phyloP scores from a whole-genome alignment of 306 rosid species.

The Lotus japonicus region DNA sequence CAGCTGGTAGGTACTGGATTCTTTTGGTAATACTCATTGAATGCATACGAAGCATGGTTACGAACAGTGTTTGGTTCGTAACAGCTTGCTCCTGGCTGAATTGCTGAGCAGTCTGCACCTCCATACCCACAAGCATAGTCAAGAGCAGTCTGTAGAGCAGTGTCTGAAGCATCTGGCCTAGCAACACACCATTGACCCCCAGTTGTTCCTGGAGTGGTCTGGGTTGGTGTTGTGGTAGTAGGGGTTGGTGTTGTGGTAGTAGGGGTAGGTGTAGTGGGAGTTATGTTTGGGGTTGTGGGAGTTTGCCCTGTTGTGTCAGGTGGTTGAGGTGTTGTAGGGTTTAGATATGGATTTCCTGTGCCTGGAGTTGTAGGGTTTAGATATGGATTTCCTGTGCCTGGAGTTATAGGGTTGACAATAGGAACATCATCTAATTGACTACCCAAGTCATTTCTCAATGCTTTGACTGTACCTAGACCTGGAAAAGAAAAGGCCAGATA shows the following conservation, averaged over 20 bases:
- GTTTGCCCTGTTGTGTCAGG: constrained; percentile 33
- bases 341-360: constrained; percentile 30
- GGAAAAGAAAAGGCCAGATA: constrained; percentile 29
- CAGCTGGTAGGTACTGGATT: constrained; percentile 82
- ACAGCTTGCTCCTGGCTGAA: constrained; percentile 69
- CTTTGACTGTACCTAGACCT: constrained; percentile 49
- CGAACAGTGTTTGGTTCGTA: constrained; percentile 62
- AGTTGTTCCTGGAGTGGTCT: constrained; percentile 33
- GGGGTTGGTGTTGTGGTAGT: constrained; percentile 15
- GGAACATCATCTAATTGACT: constrained; percentile 50
- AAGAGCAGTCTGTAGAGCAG: constrained; percentile 78
- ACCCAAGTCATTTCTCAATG: constrained; percentile 13
- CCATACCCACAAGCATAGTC: constrained; percentile 94
- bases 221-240: constrained; percentile 32
- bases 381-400: constrained; percentile 39
- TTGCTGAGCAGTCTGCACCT: constrained; percentile 68
- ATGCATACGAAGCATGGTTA: constrained; percentile 90
- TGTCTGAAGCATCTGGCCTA: constrained; percentile 55
- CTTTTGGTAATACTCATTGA: constrained; percentile 79
- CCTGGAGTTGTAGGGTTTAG: constrained; percentile 36
- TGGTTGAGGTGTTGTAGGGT: constrained; percentile 36
- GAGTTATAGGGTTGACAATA: constrained; percentile 56
- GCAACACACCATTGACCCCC: constrained; percentile 86
- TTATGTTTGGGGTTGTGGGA: constrained; percentile 22
- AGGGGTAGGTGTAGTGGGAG: no score